phyloP scores from a whole-genome alignment of 78 protist genomes.

The Dictyostelium firmibasis region DNA sequence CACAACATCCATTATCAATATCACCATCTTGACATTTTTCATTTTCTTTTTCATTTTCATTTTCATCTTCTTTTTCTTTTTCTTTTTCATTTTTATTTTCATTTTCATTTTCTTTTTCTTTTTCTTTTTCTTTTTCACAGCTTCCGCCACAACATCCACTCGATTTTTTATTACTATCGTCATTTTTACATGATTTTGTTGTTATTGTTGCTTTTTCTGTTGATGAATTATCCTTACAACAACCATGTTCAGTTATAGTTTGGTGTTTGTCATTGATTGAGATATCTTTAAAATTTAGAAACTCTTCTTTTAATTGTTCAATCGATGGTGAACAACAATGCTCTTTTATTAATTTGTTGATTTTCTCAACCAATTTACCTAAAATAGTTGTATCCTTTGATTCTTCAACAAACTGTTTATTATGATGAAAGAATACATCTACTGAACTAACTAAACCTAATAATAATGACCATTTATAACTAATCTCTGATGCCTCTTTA shows the following conservation, averaged over 20 bases:
- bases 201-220: background rate
- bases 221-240: background rate
- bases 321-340: conserved; percentile 41
- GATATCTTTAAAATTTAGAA: background rate
- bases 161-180: background rate
- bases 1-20: background rate
- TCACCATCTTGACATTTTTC: background rate
- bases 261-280: background rate
- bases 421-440: conserved; percentile 69
- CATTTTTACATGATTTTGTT: background rate
- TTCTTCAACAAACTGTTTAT: background rate
- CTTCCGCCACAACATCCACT: background rate
- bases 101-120: no score
- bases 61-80: no score
- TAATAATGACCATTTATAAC: conserved; percentile 56
- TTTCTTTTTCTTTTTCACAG: background rate
- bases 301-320: conserved; percentile 22
- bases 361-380: conserved; percentile 3
- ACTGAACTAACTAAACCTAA: conserved; percentile 47
- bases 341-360: conserved; percentile 7
- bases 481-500: background rate
- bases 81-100: no score
- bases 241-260: background rate
- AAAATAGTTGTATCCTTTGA: background rate
- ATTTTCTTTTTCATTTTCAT: background rate